Evolutionary conservation across 768 basidiomycete species (phyloP).

Genomic region (Inosperma sp.): DNA sequence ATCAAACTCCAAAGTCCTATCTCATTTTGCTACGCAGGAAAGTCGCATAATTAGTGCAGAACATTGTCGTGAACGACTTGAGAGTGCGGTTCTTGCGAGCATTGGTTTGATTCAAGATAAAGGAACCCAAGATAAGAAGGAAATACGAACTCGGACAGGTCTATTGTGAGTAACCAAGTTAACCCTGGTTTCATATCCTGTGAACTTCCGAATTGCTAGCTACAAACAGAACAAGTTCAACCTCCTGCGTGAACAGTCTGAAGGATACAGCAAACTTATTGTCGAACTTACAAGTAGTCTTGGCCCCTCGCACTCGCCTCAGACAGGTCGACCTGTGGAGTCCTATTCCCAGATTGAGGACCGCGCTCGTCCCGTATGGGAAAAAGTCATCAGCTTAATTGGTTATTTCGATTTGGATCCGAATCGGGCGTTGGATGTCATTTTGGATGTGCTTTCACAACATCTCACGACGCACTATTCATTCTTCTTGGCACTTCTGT

Average conservation of each 20-base stretch:
- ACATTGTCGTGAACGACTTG: conserved; percentile 71
- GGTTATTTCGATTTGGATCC: conserved; percentile 98
- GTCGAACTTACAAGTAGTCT: conserved; percentile 76
- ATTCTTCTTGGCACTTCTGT: conserved; percentile 85
- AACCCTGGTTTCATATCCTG: not conserved
- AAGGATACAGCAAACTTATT: conserved; percentile 92
- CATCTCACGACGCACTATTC: conserved; percentile 78
- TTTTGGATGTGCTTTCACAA: conserved; percentile 84
- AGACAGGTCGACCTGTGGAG: conserved; percentile 64
- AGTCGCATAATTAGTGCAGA: conserved; percentile 51
- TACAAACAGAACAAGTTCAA: conserved; percentile 99
- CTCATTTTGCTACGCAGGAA: conserved; percentile 38
- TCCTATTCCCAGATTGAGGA: conserved; percentile 51
- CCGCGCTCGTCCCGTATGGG: conserved; percentile 69
- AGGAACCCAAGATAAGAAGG: conserved; percentile 65
- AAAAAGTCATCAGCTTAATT: conserved; percentile 81
- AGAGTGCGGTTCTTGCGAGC: conserved; percentile 55
- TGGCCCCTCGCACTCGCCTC: conserved; percentile 66
- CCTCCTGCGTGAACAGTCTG: conserved; percentile 92
- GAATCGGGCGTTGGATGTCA: conserved; percentile 87
- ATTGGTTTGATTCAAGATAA: conserved; percentile 71
- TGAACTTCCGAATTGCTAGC: conserved; percentile 35
- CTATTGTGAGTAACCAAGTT: conserved; percentile 62
- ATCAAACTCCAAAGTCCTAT: conserved; percentile 2
- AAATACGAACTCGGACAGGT: conserved; percentile 73